phyloP scores from a whole-genome alignment of 192 early-diverging fungal genomes.

The Nowakowskiella sp. region DNA sequence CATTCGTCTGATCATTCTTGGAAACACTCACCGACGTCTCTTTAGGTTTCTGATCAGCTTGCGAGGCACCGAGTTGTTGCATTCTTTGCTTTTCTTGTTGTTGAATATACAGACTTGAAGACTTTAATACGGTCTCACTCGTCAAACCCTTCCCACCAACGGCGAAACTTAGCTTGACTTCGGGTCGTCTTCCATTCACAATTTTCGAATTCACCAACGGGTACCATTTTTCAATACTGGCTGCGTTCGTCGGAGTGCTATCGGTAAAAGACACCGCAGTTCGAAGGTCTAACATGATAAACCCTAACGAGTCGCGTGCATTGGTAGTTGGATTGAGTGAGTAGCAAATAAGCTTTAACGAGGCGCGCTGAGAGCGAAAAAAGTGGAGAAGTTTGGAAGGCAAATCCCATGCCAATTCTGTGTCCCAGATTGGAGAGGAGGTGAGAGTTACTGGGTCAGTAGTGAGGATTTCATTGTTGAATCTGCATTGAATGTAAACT shows the following conservation, averaged over 20 bases:
- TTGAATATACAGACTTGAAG: no score
- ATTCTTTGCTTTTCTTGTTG: no score
- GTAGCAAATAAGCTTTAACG: slow-evolving; percentile 40
- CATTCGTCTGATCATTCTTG: no score
- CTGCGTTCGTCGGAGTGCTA: slow-evolving; percentile 4
- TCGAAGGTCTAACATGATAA: slow-evolving; percentile 49
- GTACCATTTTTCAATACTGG: slow-evolving; percentile 33
- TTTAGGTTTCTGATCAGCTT: no score
- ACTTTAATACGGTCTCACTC: slow-evolving; percentile 3
- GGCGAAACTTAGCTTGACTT: slow-evolving; percentile 46
- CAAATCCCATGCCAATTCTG: slow-evolving; percentile 52
- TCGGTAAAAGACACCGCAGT: slow-evolving; percentile 8
- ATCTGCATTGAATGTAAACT: slow-evolving; percentile 51
- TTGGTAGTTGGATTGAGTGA: slow-evolving; percentile 20
- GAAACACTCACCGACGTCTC: no score
- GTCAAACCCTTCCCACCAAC: slow-evolving; percentile 12
- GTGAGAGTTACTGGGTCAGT: slow-evolving; percentile 39
- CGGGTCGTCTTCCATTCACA: slow-evolving; percentile 27
- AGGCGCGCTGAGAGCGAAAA: slow-evolving; percentile 36
- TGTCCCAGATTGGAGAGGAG: slow-evolving; percentile 44
- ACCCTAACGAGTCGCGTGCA: slow-evolving; percentile 35
- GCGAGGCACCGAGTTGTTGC: no score
- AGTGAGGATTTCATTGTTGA: slow-evolving; percentile 55
- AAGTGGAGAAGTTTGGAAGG: slow-evolving; percentile 29
- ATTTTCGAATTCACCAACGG: slow-evolving; percentile 35